Percentiles rank a stretch among this genome's conserved stretches.
These are phyloP conservation scores for Pezizomycotina sp. DNA, from an alignment of 2,329 filamentous ascomycete genomes.

Conservation along the genomic window DNA sequence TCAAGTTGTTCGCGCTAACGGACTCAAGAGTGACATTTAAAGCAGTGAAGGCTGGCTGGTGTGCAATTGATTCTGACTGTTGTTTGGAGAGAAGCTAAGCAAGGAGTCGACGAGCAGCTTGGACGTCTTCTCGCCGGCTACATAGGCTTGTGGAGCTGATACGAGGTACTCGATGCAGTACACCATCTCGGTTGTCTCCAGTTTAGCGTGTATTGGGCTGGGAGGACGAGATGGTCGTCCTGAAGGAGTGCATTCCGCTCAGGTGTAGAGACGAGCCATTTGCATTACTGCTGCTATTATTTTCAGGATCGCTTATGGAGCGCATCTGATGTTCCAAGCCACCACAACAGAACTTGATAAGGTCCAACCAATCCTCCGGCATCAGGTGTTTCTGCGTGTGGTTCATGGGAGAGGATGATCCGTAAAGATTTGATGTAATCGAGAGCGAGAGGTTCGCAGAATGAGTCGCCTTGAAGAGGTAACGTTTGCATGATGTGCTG, in stretches of 20 bases:
- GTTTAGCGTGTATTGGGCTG: conserved; percentile 27
- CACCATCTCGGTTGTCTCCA: conserved; percentile 40
- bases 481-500: conserved; percentile 68
- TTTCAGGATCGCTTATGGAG: conserved; percentile 29
- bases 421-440: conserved; percentile 66
- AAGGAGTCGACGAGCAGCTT: conserved; percentile 40
- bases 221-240: conserved; percentile 26
- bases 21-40: conserved; percentile 55
- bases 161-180: conserved; percentile 49
- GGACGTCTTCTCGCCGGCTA: conserved; percentile 35
- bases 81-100: conserved; percentile 46
- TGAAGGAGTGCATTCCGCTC: conserved; percentile 19
- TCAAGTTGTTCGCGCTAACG: conserved; percentile 50
- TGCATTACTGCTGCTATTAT: conserved; percentile 8
- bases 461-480: conserved; percentile 42
- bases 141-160: conserved; percentile 49
- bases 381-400: conserved; percentile 69
- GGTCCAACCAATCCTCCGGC: conserved; percentile 48
- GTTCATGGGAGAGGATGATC: conserved; percentile 51
- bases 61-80: conserved; percentile 44
- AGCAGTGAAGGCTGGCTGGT: conserved; percentile 56
- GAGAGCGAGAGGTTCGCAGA: conserved; percentile 52
- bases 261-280: conserved; percentile 9
- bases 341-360: conserved; percentile 54
- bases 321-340: conserved; percentile 40